Percentiles rank a stretch among this genome's conserved stretches.
Conservation (phyloP, 345 rosid species). For the Syzygium oleosum region DNA sequence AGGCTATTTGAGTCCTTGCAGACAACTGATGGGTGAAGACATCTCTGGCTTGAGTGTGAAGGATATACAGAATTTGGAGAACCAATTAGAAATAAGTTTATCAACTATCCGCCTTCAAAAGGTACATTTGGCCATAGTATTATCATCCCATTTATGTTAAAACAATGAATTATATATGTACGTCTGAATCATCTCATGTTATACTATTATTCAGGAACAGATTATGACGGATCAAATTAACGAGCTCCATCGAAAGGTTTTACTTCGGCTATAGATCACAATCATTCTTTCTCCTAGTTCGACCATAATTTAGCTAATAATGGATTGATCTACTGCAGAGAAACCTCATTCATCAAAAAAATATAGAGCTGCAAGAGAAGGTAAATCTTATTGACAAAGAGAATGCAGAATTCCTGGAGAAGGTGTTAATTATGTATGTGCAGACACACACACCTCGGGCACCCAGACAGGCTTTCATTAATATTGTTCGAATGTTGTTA, state of each 20-base stretch:
- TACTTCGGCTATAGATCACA: background rate
- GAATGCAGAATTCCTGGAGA: background rate
- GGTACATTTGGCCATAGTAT: background rate
- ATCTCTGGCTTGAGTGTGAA: background rate
- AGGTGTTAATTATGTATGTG: background rate
- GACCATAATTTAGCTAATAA: background rate
- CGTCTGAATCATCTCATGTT: background rate
- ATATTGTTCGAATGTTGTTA: background rate
- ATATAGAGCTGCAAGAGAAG: slow-evolving; percentile 1
- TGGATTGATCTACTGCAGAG: background rate
- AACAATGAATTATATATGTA: background rate
- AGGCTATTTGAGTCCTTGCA: background rate
- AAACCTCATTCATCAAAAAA: slow-evolving; percentile 3
- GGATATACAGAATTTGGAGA: background rate
- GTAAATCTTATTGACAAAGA: background rate
- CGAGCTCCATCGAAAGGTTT: slow-evolving; percentile 1
- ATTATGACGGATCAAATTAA: background rate
- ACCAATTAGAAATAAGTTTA: background rate
- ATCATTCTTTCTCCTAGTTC: background rate
- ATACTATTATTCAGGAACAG: background rate
- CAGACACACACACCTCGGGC: background rate
- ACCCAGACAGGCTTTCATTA: background rate
- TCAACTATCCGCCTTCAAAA: slow-evolving; percentile 1
- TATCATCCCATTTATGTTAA: background rate
- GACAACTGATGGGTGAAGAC: slow-evolving; percentile 7